Conservation (phyloP, 2,329 filamentous ascomycete species). For the Aulographum hederae region DNA sequence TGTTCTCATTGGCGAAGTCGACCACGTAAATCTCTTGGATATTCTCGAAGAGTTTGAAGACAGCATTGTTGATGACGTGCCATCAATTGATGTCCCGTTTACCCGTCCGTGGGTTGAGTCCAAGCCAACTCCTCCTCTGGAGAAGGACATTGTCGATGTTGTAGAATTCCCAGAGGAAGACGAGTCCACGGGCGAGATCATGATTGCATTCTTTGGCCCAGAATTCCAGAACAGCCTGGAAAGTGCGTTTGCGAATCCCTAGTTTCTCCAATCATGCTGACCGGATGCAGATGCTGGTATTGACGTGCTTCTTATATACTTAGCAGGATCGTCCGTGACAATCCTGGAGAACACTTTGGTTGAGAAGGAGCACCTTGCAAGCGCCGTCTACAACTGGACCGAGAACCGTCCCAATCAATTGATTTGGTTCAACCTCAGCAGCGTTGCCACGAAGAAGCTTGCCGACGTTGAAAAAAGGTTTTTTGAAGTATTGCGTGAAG, state of each 20-base stretch:
- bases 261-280: too few species aligned
- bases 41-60: slow-evolving; percentile 81
- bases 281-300: slow-evolving; percentile 46
- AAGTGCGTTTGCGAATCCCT: too few species aligned
- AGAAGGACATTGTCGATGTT: slow-evolving; percentile 53
- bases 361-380: slow-evolving; percentile 81
- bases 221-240: slow-evolving; percentile 52
- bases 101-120: slow-evolving; percentile 85
- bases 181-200: slow-evolving; percentile 76
- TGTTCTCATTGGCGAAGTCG: slow-evolving; percentile 78
- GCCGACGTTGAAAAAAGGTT: slow-evolving; percentile 70
- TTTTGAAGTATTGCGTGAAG: slow-evolving; percentile 65
- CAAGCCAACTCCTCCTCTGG: slow-evolving; percentile 52
- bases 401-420: slow-evolving; percentile 67
- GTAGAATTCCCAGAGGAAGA: slow-evolving; percentile 94
- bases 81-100: slow-evolving; percentile 56
- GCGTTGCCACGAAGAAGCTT: slow-evolving; percentile 75
- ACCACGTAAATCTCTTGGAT: slow-evolving; percentile 60
- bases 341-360: slow-evolving; percentile 83
- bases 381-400: slow-evolving; percentile 61
- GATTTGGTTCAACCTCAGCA: slow-evolving; percentile 71
- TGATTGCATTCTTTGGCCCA: slow-evolving; percentile 76
- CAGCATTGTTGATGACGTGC: slow-evolving; percentile 67
- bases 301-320: slow-evolving; percentile 64
- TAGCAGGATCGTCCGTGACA: slow-evolving; percentile 84